phyloP scores from a whole-genome alignment of 2,329 filamentous ascomycete genomes.

The Coniella vitis region DNA sequence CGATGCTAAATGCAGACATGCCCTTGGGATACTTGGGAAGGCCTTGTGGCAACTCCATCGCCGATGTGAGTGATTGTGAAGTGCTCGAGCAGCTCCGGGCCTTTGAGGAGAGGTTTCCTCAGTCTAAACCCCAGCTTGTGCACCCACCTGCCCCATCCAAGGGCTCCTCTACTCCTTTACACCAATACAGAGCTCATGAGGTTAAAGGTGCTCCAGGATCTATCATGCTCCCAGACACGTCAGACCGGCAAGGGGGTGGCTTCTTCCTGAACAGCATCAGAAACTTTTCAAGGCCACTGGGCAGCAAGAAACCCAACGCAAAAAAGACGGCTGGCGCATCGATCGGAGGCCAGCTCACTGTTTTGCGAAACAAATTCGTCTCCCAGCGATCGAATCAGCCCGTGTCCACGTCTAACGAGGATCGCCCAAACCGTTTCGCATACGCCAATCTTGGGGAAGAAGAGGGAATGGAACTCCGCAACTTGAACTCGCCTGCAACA shows the following conservation, averaged over 20 bases:
- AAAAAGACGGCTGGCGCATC: background rate
- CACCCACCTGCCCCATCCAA: constrained; percentile 13
- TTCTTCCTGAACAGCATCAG: constrained; percentile 19
- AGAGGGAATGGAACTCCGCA: background rate
- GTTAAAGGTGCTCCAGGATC: constrained; percentile 5
- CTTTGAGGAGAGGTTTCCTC: background rate
- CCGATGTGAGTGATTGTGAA: constrained; percentile 23
- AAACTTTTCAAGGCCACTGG: background rate
- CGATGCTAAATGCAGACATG: constrained; percentile 5
- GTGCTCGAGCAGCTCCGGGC: background rate
- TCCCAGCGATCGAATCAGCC: background rate
- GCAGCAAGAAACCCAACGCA: background rate
- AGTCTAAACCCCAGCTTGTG: constrained; percentile 1
- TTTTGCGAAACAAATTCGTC: background rate
- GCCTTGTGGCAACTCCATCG: constrained; percentile 12
- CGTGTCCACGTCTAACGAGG: background rate
- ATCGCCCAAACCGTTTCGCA: background rate
- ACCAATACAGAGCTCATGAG: constrained; percentile 6
- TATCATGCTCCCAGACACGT: constrained; percentile 24
- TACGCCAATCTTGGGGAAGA: background rate
- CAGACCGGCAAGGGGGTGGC: constrained; percentile 27
- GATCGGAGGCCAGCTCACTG: background rate
- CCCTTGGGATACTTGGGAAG: constrained; percentile 3
- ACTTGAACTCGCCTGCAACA: background rate
- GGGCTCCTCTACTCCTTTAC: too few species aligned